Evolutionary conservation across 371 early-diverging fungal genomes (phyloP), one percentile per base, ranked within the genome.

Genomic region (Saksenaea vasiformis): DNA sequence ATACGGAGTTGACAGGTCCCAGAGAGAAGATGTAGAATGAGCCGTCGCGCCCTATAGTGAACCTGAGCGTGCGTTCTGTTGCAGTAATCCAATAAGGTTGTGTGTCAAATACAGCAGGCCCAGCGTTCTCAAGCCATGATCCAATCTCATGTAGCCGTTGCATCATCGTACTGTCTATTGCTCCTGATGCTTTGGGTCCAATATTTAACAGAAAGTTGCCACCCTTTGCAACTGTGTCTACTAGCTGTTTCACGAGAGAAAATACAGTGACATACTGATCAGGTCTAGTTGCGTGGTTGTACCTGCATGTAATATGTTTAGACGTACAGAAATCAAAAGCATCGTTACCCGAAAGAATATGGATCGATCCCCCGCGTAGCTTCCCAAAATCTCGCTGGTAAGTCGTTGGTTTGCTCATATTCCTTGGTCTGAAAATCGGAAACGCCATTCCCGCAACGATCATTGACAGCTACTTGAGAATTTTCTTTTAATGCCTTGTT

Each of bases 111-210:
- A 39, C 11, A 39, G 39, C 39, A 39, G 54, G 31, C 24, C 54
- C 57, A 0, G 64, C 68, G 9, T 34, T 11, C 1, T 67, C 62
- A 2, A 71, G 60, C 76, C 76, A 75, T 34, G 31, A 26, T 0
- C 76, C 76, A 19, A 71, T 72, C 1, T 51, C 63, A 8, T 19
- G 44, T 10, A 75, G 44, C 2, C 65, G 37, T 8, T 56, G 41
- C 1, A 13, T 59, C 72, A 72, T 69, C 13, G 65, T 53, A 13
- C 58, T 56, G 0, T 63, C 65, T 1, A 77, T 41, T 2, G 41
- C 3, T 0, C 77, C 74, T 0, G 63, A 56, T n/a, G 61, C 69
- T 2, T 77, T 68, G 7, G 77, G 77, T 9, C 77, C 77, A 10
- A 77, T 71, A 31, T 68, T 71, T 5, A 77, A 56, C 27, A 77